These are phyloP conservation scores for Barnettozyma vustinii DNA, from an alignment of 805 yeast genomes.

Conservation along the genomic window DNA sequence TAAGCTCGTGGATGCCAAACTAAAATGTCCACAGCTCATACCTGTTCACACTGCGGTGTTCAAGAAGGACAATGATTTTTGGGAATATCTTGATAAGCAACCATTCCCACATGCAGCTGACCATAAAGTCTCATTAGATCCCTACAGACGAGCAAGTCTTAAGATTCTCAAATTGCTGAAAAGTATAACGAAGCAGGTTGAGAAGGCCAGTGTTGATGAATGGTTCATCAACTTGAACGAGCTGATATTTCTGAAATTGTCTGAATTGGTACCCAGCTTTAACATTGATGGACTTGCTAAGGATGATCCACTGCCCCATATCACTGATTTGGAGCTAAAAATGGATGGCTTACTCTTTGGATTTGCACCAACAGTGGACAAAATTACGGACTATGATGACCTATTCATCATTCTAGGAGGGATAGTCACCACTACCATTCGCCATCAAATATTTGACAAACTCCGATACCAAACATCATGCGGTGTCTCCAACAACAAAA, in stretches of 20 bases:
- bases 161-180: constrained; percentile 66
- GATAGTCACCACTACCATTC: constrained; percentile 44
- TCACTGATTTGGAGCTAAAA: constrained; percentile 32
- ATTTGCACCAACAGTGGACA: constrained; percentile 12
- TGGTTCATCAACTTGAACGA: constrained; percentile 82
- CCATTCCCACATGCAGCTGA: constrained; percentile 47
- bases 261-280: constrained; percentile 44
- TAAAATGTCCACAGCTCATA: constrained; percentile 70
- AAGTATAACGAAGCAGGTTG: constrained; percentile 59
- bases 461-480: constrained; percentile 86
- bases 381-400: constrained; percentile 72
- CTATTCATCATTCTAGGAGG: constrained; percentile 64
- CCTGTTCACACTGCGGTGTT: constrained; percentile 93
- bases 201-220: constrained; percentile 96
- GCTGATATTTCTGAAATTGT: constrained; percentile 40
- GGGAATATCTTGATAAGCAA: constrained; percentile 57
- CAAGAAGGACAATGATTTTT: constrained; percentile 74
- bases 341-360: constrained; percentile 14
- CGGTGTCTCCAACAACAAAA: constrained; percentile 74
- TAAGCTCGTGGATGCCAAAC: constrained; percentile 55
- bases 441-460: constrained; percentile 45
- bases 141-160: constrained; percentile 82
- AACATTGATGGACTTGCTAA: constrained; percentile 13
- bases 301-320: constrained; percentile 36
- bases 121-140: constrained; percentile 86